Evolutionary conservation across 2,329 filamentous ascomycete genomes (phyloP).

Genomic region (Penicillium palitans): DNA sequence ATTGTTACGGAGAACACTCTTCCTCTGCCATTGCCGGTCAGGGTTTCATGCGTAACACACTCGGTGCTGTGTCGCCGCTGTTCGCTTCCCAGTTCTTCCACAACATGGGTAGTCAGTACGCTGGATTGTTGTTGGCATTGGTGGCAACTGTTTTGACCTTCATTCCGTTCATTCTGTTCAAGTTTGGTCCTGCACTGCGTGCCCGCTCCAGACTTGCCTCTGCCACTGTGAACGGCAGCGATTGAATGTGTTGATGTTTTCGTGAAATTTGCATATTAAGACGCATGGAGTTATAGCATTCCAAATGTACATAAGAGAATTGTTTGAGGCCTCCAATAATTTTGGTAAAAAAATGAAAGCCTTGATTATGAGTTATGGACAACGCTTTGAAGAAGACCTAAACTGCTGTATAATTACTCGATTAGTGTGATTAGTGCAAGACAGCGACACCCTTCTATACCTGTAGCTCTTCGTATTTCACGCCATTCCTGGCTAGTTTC

Average conservation of each 20-base stretch:
- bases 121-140: constrained; percentile 51
- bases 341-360: background rate
- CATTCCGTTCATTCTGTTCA: constrained; percentile 34
- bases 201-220: constrained; percentile 34
- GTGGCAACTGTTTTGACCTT: constrained; percentile 43
- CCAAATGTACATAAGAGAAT: background rate
- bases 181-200: constrained; percentile 32
- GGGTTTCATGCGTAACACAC: constrained; percentile 55
- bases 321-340: background rate
- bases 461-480: too few relatives aligned
- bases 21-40: constrained; percentile 51
- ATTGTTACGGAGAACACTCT: constrained; percentile 52
- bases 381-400: background rate
- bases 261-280: background rate
- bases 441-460: too few relatives aligned
- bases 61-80: constrained; percentile 54
- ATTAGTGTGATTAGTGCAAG: background rate
- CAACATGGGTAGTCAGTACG: constrained; percentile 55
- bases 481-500: too few relatives aligned
- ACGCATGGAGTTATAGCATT: background rate
- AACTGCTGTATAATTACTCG: background rate
- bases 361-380: background rate
- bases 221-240: constrained; percentile 10
- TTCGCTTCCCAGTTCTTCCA: constrained; percentile 56
- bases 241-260: background rate